phyloP scores from a whole-genome alignment of 2,329 filamentous ascomycete genomes.

The Eurotiales sp. region DNA sequence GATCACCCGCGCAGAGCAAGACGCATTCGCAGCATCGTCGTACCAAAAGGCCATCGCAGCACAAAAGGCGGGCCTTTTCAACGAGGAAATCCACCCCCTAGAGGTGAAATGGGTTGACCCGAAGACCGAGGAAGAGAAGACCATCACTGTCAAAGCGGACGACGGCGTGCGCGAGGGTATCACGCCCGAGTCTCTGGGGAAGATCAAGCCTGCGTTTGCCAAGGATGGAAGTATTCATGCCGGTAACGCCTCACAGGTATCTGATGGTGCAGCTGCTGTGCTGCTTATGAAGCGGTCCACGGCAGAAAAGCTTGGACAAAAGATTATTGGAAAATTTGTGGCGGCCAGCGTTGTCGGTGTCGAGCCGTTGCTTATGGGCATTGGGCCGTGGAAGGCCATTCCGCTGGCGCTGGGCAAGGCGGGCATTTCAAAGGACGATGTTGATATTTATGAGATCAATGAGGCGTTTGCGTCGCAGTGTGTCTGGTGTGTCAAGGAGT shows the following conservation, averaged over 20 bases:
- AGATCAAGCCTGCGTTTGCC: conserved; percentile 86
- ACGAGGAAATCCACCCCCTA: conserved; percentile 84
- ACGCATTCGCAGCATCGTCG: conserved; percentile 88
- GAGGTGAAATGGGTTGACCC: conserved; percentile 85
- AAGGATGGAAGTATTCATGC: conserved; percentile 93
- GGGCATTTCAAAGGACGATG: conserved; percentile 79
- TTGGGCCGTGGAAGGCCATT: conserved; percentile 94
- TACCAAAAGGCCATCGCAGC: conserved; percentile 88
- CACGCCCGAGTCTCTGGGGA: conserved; percentile 80
- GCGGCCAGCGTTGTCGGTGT: conserved; percentile 82
- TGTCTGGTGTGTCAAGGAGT: conserved; percentile 85
- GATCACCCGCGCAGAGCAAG: conserved; percentile 70
- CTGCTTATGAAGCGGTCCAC: conserved; percentile 92
- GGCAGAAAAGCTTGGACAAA: conserved; percentile 81
- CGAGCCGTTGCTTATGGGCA: conserved; percentile 88
- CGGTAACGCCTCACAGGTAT: conserved; percentile 93
- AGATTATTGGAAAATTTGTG: conserved; percentile 89
- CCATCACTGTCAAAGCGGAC: conserved; percentile 77
- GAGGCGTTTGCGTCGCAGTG: conserved; percentile 97
- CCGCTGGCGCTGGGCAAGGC: conserved; percentile 86
- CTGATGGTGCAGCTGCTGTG: conserved; percentile 91
- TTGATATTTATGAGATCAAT: conserved; percentile 98
- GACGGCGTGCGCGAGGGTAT: conserved; percentile 84
- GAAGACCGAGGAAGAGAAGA: conserved; percentile 81
- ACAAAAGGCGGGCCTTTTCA: conserved; percentile 83